Conservation (phyloP, 352 stramenopile genomes). For the Pythium chondricola region DNA sequence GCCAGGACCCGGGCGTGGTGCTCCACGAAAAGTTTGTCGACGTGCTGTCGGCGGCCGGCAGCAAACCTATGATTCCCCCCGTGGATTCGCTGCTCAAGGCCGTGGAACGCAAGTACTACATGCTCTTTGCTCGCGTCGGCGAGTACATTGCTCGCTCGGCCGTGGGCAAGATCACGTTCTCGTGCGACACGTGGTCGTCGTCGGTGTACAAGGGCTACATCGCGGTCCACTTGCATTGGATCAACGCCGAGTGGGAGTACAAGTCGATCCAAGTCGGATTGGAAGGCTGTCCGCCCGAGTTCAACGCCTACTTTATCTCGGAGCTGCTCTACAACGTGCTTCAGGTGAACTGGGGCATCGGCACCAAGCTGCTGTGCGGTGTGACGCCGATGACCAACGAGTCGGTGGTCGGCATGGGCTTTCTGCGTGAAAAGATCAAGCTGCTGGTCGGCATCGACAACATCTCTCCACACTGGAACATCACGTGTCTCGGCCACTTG, state of each 20-base stretch:
- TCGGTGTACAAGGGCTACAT: conserved; percentile 70
- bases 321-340: conserved; percentile 76
- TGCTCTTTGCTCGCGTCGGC: conserved; percentile 55
- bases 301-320: conserved; percentile 73
- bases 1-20: conserved; percentile 55
- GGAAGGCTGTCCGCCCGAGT: conserved; percentile 58
- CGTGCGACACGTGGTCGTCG: conserved; percentile 72
- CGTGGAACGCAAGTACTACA: conserved; percentile 72
- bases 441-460: conserved; percentile 68
- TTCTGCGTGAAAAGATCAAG: conserved; percentile 77
- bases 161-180: conserved; percentile 65
- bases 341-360: conserved; percentile 71
- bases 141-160: conserved; percentile 74
- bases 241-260: conserved; percentile 83
- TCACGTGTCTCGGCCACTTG: conserved; percentile 67
- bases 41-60: conserved; percentile 36
- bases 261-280: conserved; percentile 75
- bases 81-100: conserved; percentile 55
- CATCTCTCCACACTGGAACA: conserved; percentile 65
- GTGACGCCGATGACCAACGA: conserved; percentile 60
- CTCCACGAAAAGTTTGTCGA: conserved; percentile 70
- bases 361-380: conserved; percentile 63
- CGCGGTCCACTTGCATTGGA: conserved; percentile 72
- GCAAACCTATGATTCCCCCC: conserved; percentile 43
- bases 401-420: conserved; percentile 60